Evolutionary conservation across 768 basidiomycete genomes (phyloP), one percentile per base, ranked within the genome.

Genomic region (Hygrophorus pudorinus): DNA sequence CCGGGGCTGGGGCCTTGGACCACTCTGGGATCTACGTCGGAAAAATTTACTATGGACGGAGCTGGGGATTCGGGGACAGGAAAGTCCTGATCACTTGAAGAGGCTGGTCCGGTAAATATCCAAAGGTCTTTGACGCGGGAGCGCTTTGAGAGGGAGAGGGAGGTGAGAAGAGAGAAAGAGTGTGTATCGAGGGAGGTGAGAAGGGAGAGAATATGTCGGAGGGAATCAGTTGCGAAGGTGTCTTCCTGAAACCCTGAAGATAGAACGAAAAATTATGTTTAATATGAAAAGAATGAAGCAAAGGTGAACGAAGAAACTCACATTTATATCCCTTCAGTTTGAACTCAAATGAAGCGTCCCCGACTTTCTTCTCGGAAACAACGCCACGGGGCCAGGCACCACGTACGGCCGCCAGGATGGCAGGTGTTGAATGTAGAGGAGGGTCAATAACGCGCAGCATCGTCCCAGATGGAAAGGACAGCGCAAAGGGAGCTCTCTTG

Each of bases 241-340:
- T 87, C 81, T 56, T 85, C 78, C 58, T 85, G 76, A 56, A 85
- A 85, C 79, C 82, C 83, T 86, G 56, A 18, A 38, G 24, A 48
- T 39, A 14, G 10, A 18, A 5, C 10, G 29, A 43, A 16, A 38
- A 41, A 33, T 31, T 29, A n/a, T n/a, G n/a, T n/a, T 12, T 14
- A 17, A 30, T 46, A 52, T 43, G 42, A 50, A 33, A 50, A 50
- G 46, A 18, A 37, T 56, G 45, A 50, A 21, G 45, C 45, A 41
- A 50, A 51, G 32, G 47, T 24, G 44, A 43, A 47, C 49, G 37
- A 41, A 30, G 28, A 41, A 46, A 63, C 76, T 43, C 57, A 85
- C 85, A 85, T 66, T 73, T 79, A 57, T 87, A 87, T 17, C 85
- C 85, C 53, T 84, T 85, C 41, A 87, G 65, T 60, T 83, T 86